Evolutionary conservation across 1,284 basidiomycete species (phyloP).

Genomic region (Austroboletus olivaceoglutinosus): DNA sequence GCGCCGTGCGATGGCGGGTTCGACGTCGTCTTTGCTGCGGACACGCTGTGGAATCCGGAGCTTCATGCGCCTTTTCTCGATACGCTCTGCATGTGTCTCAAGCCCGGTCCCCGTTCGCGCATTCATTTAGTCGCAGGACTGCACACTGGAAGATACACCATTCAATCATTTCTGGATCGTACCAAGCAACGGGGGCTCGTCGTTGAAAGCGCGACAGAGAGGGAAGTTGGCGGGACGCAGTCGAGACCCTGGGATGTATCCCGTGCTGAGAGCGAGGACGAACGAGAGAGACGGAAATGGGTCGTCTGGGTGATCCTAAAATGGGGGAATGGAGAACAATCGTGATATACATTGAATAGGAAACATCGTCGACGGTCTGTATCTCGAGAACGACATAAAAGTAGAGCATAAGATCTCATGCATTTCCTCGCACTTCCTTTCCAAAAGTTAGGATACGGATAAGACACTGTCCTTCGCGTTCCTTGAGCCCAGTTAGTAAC

Average conservation of each 20-base stretch:
- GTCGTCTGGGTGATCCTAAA: conserved; percentile 62
- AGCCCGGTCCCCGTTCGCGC: conserved; percentile 42
- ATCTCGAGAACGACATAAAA: neutral
- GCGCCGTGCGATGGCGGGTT: conserved; percentile 38
- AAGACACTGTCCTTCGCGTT: conserved; percentile 33
- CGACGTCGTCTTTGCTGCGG: conserved; percentile 67
- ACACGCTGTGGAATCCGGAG: conserved; percentile 72
- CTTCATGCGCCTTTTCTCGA: conserved; percentile 52
- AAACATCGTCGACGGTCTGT: neutral
- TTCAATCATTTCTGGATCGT: conserved; percentile 54
- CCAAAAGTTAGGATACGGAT: conserved; percentile 37
- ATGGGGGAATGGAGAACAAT: conserved; percentile 39
- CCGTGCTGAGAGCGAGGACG: conserved; percentile 53
- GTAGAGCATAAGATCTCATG: conserved; percentile 8
- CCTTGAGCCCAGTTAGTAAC: conserved; percentile 20
- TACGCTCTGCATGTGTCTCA: conserved; percentile 49
- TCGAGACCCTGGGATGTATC: conserved; percentile 53
- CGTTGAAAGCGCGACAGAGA: conserved; percentile 50
- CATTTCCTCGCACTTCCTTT: conserved; percentile 16
- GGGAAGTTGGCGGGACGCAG: conserved; percentile 39
- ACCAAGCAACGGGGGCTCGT: conserved; percentile 39
- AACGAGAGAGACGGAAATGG: conserved; percentile 64
- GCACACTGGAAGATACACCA: conserved; percentile 70
- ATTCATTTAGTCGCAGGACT: conserved; percentile 65
- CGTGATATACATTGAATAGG: conserved; percentile 1